Conservation (phyloP, 352 stramenopile species). For the Phytophthora podocarpi region DNA sequence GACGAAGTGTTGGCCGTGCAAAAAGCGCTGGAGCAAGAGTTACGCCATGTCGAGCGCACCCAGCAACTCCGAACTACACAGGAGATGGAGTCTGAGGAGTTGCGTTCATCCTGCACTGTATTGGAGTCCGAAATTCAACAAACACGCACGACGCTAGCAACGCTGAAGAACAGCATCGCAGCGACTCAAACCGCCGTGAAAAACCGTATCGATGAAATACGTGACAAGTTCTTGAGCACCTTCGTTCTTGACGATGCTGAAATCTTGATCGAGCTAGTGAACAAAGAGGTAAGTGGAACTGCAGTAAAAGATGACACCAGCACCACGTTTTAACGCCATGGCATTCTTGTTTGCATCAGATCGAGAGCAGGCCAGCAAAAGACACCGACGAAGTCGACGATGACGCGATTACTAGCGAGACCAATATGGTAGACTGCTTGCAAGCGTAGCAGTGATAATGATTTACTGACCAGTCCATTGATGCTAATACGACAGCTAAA, state of each 20-base stretch:
- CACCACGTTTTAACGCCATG: background rate
- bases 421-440: constrained; percentile 15
- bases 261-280: constrained; percentile 31
- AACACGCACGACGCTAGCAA: background rate
- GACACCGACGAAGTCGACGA: constrained; percentile 12
- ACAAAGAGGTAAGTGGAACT: constrained; percentile 33
- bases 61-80: constrained; percentile 12
- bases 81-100: constrained; percentile 24
- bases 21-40: constrained; percentile 19
- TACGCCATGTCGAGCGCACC: constrained; percentile 2
- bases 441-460: background rate
- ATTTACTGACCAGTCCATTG: constrained; percentile 1
- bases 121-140: constrained; percentile 26
- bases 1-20: constrained; percentile 19
- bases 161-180: constrained; percentile 12
- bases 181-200: constrained; percentile 35
- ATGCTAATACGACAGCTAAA: constrained; percentile 24
- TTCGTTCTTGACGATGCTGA: constrained; percentile 35
- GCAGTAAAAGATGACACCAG: background rate
- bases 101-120: constrained; percentile 24
- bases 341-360: background rate
- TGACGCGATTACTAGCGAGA: constrained; percentile 9
- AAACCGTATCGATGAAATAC: constrained; percentile 40
- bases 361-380: constrained; percentile 17
- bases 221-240: constrained; percentile 34